These are phyloP conservation scores for Aspergillus sp. DNA, from an alignment of 2,329 filamentous ascomycete species.

Conservation along the genomic window DNA sequence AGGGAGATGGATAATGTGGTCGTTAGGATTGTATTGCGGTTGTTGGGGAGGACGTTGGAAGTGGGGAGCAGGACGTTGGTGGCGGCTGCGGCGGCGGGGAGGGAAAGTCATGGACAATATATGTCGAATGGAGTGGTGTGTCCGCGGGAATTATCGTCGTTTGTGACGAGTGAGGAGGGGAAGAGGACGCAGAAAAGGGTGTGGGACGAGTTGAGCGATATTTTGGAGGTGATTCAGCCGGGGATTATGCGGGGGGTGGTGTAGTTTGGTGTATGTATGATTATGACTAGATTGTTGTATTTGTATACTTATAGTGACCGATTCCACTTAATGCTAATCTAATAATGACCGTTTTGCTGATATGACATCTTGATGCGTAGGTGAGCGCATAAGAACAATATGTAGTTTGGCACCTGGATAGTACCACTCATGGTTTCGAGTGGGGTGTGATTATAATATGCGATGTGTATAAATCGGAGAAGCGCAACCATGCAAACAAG, in stretches of 20 bases:
- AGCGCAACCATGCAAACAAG: no score
- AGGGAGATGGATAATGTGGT: constrained; percentile 35
- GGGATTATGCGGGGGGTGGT: constrained; percentile 31
- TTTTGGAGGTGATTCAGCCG: constrained; percentile 47
- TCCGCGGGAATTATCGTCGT: constrained; percentile 31
- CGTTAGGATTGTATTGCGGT: constrained; percentile 17
- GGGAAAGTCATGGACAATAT: constrained; percentile 51
- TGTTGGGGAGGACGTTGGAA: constrained; percentile 50
- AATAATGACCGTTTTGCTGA: no score
- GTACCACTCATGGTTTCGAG: no score
- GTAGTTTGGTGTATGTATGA: no score
- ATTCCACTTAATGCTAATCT: no score
- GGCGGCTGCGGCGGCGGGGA: constrained; percentile 39
- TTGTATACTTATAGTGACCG: no score
- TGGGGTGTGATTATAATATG: no score
- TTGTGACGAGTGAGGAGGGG: constrained; percentile 46
- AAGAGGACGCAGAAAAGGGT: constrained; percentile 39
- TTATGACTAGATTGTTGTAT: no score
- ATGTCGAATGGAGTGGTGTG: constrained; percentile 40
- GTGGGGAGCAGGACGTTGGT: constrained; percentile 51
- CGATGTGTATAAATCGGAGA: no score
- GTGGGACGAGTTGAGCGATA: constrained; percentile 47
- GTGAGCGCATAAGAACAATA: no score
- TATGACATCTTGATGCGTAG: no score
- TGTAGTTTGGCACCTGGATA: no score